Conservation (phyloP, 768 basidiomycete species). For the Ramaria rubella region DNA sequence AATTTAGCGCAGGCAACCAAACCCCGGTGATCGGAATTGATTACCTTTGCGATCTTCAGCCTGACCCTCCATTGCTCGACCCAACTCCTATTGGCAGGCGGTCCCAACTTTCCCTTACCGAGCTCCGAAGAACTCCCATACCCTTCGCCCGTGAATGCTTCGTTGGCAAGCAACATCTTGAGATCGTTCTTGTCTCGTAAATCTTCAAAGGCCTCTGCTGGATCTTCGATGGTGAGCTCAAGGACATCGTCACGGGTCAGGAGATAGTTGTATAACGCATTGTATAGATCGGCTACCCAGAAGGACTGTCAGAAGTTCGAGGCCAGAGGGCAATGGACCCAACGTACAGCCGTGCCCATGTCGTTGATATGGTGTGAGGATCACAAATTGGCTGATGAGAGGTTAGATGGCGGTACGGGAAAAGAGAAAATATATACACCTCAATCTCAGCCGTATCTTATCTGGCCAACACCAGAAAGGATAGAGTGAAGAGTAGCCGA, state of each 20-base stretch:
- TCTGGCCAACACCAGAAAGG: conserved; percentile 97
- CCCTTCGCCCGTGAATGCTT: conserved; percentile 64
- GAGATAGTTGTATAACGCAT: conserved; percentile 74
- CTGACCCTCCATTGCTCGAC: conserved; percentile 73
- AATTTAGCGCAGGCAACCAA: background rate
- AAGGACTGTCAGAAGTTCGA: background rate
- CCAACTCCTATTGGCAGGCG: conserved; percentile 74
- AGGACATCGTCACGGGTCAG: conserved; percentile 59
- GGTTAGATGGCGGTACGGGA: background rate
- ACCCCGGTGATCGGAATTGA: conserved; percentile 15
- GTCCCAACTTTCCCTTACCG: conserved; percentile 59
- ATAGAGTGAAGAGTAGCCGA: conserved; percentile 91
- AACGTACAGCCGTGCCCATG: conserved; percentile 84
- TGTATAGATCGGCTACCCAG: conserved; percentile 76
- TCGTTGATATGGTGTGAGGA: conserved; percentile 83
- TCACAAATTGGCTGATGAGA: conserved; percentile 78
- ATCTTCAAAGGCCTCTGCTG: conserved; percentile 96
- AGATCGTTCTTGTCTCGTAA: conserved; percentile 90
- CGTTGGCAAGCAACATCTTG: conserved; percentile 58
- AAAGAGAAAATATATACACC: conserved; percentile 37
- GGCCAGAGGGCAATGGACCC: too few species aligned
- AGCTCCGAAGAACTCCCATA: conserved; percentile 39
- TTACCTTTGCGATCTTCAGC: conserved; percentile 84
- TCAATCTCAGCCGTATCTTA: conserved; percentile 76
- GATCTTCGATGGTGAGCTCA: conserved; percentile 97